A percentile compares a stretch with the other conserved stretches of the same genome.
phyloP scores from a whole-genome alignment of 345 rosid genomes.

The Eutrema yunnanense region DNA sequence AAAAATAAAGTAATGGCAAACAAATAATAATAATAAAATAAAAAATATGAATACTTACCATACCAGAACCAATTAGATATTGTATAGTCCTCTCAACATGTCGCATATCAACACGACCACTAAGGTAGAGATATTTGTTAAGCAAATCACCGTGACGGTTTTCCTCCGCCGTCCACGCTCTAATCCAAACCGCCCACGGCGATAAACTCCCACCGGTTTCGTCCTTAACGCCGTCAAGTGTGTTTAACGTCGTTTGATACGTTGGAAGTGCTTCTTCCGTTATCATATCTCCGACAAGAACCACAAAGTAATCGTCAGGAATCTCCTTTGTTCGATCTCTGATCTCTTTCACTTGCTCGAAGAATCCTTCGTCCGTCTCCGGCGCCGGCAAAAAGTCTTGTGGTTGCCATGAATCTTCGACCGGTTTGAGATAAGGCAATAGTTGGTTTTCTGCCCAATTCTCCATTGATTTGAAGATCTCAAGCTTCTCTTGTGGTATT shows the following conservation, averaged over 20 bases:
- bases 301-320: slow-evolving; percentile 35
- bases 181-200: slow-evolving; percentile 53
- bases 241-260: slow-evolving; percentile 65
- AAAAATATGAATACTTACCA: slow-evolving; percentile 17
- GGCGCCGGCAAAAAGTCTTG: slow-evolving; percentile 56
- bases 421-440: slow-evolving; percentile 46
- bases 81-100: slow-evolving; percentile 54
- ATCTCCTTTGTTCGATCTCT: slow-evolving; percentile 36
- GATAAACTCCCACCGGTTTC: slow-evolving; percentile 34
- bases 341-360: slow-evolving; percentile 41
- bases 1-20: neutral
- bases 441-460: slow-evolving; percentile 34
- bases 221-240: slow-evolving; percentile 46
- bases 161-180: slow-evolving; percentile 67
- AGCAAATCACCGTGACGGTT: slow-evolving; percentile 59
- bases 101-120: slow-evolving; percentile 56
- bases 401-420: slow-evolving; percentile 63
- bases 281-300: slow-evolving; percentile 44
- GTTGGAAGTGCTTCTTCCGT: slow-evolving; percentile 89
- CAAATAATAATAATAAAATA: neutral
- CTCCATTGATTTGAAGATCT: slow-evolving; percentile 53
- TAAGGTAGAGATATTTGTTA: slow-evolving; percentile 50
- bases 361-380: slow-evolving; percentile 35
- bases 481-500: slow-evolving; percentile 45
- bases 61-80: slow-evolving; percentile 31